phyloP scores from a whole-genome alignment of 2,329 filamentous ascomycete genomes.

The Nothophoma quercina region DNA sequence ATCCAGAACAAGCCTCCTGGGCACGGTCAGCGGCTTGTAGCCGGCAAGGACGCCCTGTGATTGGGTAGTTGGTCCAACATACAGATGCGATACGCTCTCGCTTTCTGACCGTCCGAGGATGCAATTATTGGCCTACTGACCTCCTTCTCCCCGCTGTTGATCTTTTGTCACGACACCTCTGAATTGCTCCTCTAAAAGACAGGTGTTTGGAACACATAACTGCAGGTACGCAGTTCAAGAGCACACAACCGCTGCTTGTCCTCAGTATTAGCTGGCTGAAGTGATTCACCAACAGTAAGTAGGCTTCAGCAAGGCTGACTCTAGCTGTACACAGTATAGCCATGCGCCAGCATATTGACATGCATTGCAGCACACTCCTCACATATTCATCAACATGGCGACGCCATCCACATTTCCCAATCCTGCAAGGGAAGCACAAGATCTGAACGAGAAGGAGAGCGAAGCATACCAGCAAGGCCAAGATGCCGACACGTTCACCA shows the following conservation, averaged over 20 bases:
- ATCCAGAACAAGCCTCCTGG: not conserved
- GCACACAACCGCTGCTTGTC: not conserved
- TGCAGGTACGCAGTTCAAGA: not conserved
- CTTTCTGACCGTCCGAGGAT: slow-evolving; percentile 12
- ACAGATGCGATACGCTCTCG: slow-evolving; percentile 1
- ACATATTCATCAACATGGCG: slow-evolving; percentile 27
- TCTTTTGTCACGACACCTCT: not conserved
- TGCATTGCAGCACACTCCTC: not conserved
- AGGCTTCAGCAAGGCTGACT: not conserved
- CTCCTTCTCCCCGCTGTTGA: slow-evolving; percentile 1
- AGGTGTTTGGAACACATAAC: not conserved
- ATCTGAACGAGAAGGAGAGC: slow-evolving; percentile 30
- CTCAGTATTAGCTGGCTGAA: not conserved
- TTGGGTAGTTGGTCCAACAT: not conserved
- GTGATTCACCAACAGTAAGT: not conserved
- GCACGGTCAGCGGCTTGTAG: not conserved
- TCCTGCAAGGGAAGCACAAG: slow-evolving; percentile 25
- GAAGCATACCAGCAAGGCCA: slow-evolving; percentile 38
- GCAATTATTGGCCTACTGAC: not conserved
- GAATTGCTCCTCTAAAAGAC: not conserved
- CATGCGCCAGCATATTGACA: not conserved
- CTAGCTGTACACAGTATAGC: not conserved
- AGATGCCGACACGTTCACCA: slow-evolving; percentile 34
- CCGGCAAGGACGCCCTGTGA: not conserved
- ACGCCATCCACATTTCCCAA: slow-evolving; percentile 29